Conservation (phyloP, 805 yeast genomes). For the Hanseniaspora jakobsenii region DNA sequence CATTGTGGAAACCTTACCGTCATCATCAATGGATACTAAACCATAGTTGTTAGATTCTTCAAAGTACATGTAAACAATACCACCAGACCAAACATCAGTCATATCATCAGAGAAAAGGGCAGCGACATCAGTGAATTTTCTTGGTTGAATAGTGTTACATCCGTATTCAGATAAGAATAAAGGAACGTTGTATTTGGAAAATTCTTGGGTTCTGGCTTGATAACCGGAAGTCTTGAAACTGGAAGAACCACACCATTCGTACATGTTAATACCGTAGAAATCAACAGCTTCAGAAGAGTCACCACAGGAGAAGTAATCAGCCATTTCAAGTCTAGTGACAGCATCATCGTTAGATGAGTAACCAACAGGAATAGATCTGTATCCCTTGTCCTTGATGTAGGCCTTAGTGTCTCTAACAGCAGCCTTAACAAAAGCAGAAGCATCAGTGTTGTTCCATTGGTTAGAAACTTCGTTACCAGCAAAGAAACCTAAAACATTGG, state of each 20-base stretch:
- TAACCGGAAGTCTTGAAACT: slow-evolving; percentile 53
- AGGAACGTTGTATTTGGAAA: slow-evolving; percentile 56
- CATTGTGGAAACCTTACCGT: slow-evolving; percentile 43
- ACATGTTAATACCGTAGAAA: slow-evolving; percentile 81
- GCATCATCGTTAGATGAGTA: slow-evolving; percentile 71
- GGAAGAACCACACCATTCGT: slow-evolving; percentile 74
- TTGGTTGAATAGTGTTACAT: slow-evolving; percentile 58
- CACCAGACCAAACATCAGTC: slow-evolving; percentile 85
- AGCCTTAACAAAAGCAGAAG: slow-evolving; percentile 74
- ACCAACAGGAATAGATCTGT: slow-evolving; percentile 67
- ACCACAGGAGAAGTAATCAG: slow-evolving; percentile 72
- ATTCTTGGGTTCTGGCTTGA: slow-evolving; percentile 49
- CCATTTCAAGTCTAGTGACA: slow-evolving; percentile 51
- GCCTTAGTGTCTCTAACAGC: slow-evolving; percentile 67
- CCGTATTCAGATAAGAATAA: slow-evolving; percentile 75
- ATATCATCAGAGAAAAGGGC: slow-evolving; percentile 52
- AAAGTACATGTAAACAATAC: slow-evolving; percentile 78
- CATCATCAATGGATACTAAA: slow-evolving; percentile 43
- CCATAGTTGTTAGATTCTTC: slow-evolving; percentile 68
- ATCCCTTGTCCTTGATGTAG: slow-evolving; percentile 48
- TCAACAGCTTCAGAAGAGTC: slow-evolving; percentile 52
- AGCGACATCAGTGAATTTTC: slow-evolving; percentile 60
- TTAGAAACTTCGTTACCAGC: slow-evolving; percentile 82
- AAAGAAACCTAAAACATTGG: slow-evolving; percentile 68
- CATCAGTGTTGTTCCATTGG: slow-evolving; percentile 49